These are phyloP conservation scores for Athelia psychrophila DNA, from an alignment of 1,284 basidiomycete species.

Conservation along the genomic window DNA sequence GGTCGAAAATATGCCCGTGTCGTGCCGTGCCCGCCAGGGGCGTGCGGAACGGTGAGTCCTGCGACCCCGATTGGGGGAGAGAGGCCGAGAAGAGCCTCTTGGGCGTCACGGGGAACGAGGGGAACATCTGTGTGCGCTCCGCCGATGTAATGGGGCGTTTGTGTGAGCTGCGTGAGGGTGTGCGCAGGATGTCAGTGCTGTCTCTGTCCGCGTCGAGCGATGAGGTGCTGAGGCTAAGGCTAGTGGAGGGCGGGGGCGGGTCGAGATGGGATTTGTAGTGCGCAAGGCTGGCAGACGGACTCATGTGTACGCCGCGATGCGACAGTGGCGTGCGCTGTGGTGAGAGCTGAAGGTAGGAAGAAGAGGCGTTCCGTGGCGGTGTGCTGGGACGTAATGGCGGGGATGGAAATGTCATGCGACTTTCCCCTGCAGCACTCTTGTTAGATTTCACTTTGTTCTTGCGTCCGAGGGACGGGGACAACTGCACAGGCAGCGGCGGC, in stretches of 20 bases:
- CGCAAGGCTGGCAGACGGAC: conserved; percentile 56
- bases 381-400: conserved; percentile 25
- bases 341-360: conserved; percentile 38
- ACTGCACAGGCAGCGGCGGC: conserved; percentile 37
- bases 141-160: conserved; percentile 32
- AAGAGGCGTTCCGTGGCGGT: conserved; percentile 26
- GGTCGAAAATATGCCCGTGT: conserved; percentile 45
- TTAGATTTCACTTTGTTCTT: conserved; percentile 26
- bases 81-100: conserved; percentile 45
- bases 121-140: conserved; percentile 16
- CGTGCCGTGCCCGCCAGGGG: conserved; percentile 37
- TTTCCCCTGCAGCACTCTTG: conserved; percentile 9
- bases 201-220: too few species aligned
- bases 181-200: conserved; percentile 40
- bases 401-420: conserved; percentile 29
- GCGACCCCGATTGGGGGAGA: conserved; percentile 13
- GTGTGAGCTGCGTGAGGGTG: conserved; percentile 52
- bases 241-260: conserved; percentile 49
- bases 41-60: conserved; percentile 57
- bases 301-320: conserved; percentile 65
- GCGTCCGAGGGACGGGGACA: conserved; percentile 49
- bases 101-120: conserved; percentile 52
- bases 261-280: conserved; percentile 64
- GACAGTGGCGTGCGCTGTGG: conserved; percentile 64
- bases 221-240: conserved; percentile 23